These are phyloP conservation scores for Quercus rubra DNA, from an alignment of 306 rosid genomes.

Conservation along the genomic window DNA sequence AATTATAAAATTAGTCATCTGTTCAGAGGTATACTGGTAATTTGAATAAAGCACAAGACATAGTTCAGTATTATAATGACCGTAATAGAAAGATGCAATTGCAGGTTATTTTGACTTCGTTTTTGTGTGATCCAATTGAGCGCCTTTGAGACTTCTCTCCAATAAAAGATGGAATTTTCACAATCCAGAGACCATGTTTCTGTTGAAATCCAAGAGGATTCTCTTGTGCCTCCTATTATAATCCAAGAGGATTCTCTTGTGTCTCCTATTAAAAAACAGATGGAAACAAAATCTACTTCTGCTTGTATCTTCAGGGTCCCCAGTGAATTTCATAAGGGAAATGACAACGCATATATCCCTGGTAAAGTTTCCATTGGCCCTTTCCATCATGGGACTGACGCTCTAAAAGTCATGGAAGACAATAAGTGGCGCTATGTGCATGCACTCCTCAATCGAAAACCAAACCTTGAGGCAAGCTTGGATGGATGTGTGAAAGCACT, in stretches of 20 bases:
- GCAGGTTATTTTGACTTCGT: background rate
- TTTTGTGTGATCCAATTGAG: background rate
- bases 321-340: background rate
- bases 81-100: background rate
- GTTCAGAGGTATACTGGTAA: no score
- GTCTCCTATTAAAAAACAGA: conserved; percentile 36
- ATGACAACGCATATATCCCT: conserved; percentile 21
- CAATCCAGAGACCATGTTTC: conserved; percentile 7
- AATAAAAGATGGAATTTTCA: conserved; percentile 20
- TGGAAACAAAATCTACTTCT: conserved; percentile 37
- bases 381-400: conserved; percentile 22
- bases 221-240: conserved; percentile 27
- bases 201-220: conserved; percentile 12
- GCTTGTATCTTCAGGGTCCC: conserved; percentile 43
- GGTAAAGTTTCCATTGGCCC: conserved; percentile 52
- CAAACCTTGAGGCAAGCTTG: conserved; percentile 38
- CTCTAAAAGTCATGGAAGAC: conserved; percentile 21
- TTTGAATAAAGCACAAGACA: background rate
- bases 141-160: background rate
- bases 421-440: conserved; percentile 50
- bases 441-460: conserved; percentile 43
- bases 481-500: conserved; percentile 32
- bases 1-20: no score
- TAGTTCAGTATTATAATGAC: background rate
- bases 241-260: conserved; percentile 26